Evolutionary conservation across 192 early-diverging fungal species (phyloP), one percentile per base, ranked within the genome.

Genomic region (Podila clonocystis): DNA sequence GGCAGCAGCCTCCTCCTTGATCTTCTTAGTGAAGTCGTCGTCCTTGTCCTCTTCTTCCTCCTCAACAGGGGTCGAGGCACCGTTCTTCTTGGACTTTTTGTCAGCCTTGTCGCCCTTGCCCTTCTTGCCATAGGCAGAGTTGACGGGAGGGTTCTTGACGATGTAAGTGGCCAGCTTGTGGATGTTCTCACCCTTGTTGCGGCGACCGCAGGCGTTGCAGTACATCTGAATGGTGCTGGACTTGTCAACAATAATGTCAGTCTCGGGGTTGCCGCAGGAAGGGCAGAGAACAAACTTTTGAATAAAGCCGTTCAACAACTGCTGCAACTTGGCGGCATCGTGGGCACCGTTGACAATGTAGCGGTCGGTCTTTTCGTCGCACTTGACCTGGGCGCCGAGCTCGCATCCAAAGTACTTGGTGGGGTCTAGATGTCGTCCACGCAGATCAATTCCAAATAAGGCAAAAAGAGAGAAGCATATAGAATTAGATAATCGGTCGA

Each of bases 301-400:
- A 63, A 99, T 99, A 69, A 99, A 99, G 6, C 87, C 89, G 78
- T 96, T 94, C 67, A 99, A 86, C 49, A 93, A 86, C 45, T 85
- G 82, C 84, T 97, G 96, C 63, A 99, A 91, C 82, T 91, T 93
- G 29, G 88, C 79, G 22, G 95, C 94, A 55, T 97, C 94, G 72
- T 98, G 97, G 20, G 94, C 93, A 50, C 98, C 98, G 85, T 97
- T 98, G 75, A 99, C 92, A 72, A 98, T 94, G 82, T 96, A 99
- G 65, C 93, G 91, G 77, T 98, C 95, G 67, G 88, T 91, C 87
- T 94, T 94, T 65, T 93, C 94, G 70, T 99, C 97, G 68, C 86
- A 88, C 80, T 94, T 95, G 67, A 92, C 90, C 87, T 96, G 97
- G 48, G 97, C 95, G 50, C 98, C 98, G 59, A 99, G 93, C 82